These are phyloP conservation scores for Annulohypoxylon maeteangense DNA, from an alignment of 495 filamentous ascomycete species.

Conservation along the genomic window DNA sequence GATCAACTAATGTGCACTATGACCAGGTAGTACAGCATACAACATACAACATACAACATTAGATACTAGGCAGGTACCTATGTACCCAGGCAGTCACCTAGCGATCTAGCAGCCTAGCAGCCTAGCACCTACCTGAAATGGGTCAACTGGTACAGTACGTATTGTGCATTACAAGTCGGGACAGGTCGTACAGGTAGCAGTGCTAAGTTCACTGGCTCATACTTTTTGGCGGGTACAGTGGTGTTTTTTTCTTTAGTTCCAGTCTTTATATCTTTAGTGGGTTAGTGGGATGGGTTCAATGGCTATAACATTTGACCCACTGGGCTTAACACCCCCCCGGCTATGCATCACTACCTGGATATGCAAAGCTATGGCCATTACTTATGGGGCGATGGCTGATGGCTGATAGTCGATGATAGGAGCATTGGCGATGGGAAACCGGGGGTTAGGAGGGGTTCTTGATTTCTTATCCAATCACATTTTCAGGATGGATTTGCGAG, in stretches of 20 bases:
- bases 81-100: not conserved
- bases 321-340: conserved; percentile 20
- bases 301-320: conserved; percentile 10
- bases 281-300: not conserved
- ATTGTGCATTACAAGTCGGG: not conserved
- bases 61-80: not conserved
- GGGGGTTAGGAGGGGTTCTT: conserved; percentile 29
- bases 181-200: conserved; percentile 4
- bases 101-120: not conserved
- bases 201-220: conserved; percentile 6
- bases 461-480: conserved; percentile 17
- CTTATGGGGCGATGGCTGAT: conserved; percentile 36
- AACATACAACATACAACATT: not conserved
- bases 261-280: not conserved
- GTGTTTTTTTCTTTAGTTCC: conserved; percentile 1
- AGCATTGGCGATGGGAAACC: conserved; percentile 24
- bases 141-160: not conserved
- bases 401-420: conserved; percentile 24
- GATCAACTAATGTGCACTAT: not conserved
- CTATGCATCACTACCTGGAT: conserved; percentile 24
- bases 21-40: no score
- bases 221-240: conserved; percentile 1
- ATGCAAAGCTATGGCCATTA: conserved; percentile 13
- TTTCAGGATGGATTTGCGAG: not conserved
- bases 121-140: not conserved